phyloP scores from a whole-genome alignment of 2,329 filamentous ascomycete genomes.

The Colletotrichum viniferum region DNA sequence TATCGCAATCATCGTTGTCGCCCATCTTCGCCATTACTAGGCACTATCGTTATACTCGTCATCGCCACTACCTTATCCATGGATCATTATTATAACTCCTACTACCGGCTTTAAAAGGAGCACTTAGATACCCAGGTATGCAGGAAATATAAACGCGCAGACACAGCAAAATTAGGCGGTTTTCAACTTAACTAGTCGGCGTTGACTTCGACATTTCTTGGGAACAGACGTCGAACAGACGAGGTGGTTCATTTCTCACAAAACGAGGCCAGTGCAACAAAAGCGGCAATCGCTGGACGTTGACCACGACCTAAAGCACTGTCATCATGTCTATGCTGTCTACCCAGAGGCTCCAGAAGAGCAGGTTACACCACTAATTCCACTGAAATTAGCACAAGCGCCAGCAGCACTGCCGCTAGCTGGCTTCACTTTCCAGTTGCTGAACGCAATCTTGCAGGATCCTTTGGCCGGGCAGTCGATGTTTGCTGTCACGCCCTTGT shows the following conservation, averaged over 20 bases:
- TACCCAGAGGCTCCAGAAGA: background rate
- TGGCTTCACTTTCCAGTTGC: constrained; percentile 33
- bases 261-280: background rate
- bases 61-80: too few relatives aligned
- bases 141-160: too few relatives aligned
- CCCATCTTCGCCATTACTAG: too few relatives aligned
- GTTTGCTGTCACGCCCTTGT: constrained; percentile 38
- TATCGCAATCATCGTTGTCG: too few relatives aligned
- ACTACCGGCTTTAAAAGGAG: too few relatives aligned
- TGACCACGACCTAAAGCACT: rapidly evolving
- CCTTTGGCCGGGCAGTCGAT: constrained; percentile 40
- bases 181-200: too few relatives aligned
- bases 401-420: background rate
- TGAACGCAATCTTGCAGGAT: constrained; percentile 39
- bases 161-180: too few relatives aligned
- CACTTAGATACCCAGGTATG: too few relatives aligned
- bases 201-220: background rate
- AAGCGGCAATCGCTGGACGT: rapidly evolving
- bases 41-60: too few relatives aligned
- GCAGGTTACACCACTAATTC: background rate
- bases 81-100: too few relatives aligned
- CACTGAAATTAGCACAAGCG: background rate
- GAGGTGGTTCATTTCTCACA: rapidly evolving
- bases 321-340: rapidly evolving
- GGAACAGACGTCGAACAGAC: rapidly evolving